A percentile compares a stretch with the other conserved stretches of the same genome.
These are phyloP conservation scores for Atractiella rhizophila DNA, from an alignment of 768 basidiomycete genomes.

Conservation along the genomic window DNA sequence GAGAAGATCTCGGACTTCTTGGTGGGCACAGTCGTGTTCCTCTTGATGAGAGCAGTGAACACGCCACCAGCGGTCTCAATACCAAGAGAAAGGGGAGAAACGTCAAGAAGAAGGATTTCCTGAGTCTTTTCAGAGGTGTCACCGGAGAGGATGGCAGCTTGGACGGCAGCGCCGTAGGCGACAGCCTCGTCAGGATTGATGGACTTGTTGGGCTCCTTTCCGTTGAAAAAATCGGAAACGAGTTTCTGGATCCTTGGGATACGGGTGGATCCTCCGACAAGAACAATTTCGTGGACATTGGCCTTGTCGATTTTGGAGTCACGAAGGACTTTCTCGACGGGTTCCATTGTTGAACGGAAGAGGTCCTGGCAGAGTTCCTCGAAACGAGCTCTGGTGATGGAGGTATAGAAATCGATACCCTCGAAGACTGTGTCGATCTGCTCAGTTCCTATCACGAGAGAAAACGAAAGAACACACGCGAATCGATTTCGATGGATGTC, in stretches of 20 bases:
- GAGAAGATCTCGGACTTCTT: constrained; percentile 98
- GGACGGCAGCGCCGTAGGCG: constrained; percentile 93
- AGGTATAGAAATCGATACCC: constrained; percentile 96
- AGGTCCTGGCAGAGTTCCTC: constrained; percentile 87
- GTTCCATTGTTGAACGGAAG: constrained; percentile 77
- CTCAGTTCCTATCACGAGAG: too few species aligned
- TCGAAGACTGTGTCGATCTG: constrained; percentile 91
- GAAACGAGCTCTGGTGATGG: constrained; percentile 91
- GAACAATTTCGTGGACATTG: constrained; percentile 84
- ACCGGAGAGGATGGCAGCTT: constrained; percentile 90
- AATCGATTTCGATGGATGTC: constrained; percentile 92
- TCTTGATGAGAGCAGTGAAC: constrained; percentile 94
- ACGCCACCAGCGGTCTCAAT: constrained; percentile 98
- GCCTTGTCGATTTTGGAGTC: constrained; percentile 96
- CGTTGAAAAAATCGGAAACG: constrained; percentile 94
- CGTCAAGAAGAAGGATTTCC: constrained; percentile 83
- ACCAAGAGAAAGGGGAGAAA: constrained; percentile 67
- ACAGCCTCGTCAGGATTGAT: constrained; percentile 99
- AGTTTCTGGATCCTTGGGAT: constrained; percentile 93
- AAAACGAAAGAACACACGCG: too few species aligned
- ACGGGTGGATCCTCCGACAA: constrained; percentile 95
- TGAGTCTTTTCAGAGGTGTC: constrained; percentile 96
- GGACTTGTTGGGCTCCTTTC: constrained; percentile 94
- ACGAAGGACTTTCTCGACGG: constrained; percentile 91
- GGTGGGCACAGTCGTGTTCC: constrained; percentile 93